phyloP scores from a whole-genome alignment of 2,329 filamentous ascomycete genomes.

The Curvularia hawaiiensis region DNA sequence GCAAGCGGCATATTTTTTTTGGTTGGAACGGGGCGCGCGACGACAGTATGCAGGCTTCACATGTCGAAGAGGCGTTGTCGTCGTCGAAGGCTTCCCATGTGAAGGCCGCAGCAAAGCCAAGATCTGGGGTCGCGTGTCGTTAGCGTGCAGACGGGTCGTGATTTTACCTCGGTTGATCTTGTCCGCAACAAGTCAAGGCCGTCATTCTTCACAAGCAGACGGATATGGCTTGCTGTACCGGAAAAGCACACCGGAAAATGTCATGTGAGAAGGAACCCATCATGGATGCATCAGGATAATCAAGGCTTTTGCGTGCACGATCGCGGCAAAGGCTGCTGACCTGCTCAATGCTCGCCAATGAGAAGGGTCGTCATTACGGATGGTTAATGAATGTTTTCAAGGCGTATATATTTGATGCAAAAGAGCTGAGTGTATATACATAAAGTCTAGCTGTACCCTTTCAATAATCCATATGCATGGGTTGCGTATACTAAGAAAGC shows the following conservation, averaged over 20 bases:
- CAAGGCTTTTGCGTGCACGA: constrained; percentile 3
- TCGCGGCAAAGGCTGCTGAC: constrained; percentile 2
- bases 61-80: constrained; percentile 25
- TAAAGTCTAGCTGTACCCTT: constrained; percentile 33
- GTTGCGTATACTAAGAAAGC: constrained; percentile 18
- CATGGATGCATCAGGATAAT: constrained; percentile 8
- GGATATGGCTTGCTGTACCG: background rate
- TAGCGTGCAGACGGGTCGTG: constrained; percentile 7
- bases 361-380: background rate
- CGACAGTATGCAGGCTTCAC: constrained; percentile 33
- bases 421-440: background rate
- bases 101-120: constrained; percentile 28
- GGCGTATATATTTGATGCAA: background rate
- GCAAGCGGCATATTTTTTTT: background rate
- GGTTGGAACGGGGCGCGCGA: constrained; percentile 27
- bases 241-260: constrained; percentile 3
- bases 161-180: constrained; percentile 20
- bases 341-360: background rate
- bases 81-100: constrained; percentile 29
- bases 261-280: constrained; percentile 5
- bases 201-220: constrained; percentile 10
- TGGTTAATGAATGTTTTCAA: background rate
- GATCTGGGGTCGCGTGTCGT: constrained; percentile 19
- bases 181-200: constrained; percentile 21
- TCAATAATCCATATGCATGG: constrained; percentile 35